These are phyloP conservation scores for Teunomyces funiuensis DNA, from an alignment of 805 yeast species.

Conservation along the genomic window DNA sequence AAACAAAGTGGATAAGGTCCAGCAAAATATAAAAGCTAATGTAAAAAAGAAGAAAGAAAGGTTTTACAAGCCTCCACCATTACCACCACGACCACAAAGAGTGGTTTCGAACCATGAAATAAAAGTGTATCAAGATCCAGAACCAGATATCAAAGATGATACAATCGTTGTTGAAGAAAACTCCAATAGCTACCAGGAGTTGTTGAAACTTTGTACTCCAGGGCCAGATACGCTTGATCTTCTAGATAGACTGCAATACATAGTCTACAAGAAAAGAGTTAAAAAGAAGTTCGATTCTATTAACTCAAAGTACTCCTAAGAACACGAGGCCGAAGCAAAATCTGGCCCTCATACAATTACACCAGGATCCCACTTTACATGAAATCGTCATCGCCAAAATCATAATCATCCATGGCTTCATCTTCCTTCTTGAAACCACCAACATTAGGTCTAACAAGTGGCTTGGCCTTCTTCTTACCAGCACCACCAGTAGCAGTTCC, in stretches of 20 bases:
- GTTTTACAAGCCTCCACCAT: background rate
- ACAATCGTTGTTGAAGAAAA: background rate
- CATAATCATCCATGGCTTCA: conserved; percentile 52
- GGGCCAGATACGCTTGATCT: conserved; percentile 17
- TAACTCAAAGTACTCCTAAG: background rate
- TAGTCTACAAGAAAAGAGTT: conserved; percentile 3
- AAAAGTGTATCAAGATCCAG: background rate
- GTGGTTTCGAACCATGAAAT: no score
- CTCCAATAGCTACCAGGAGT: background rate
- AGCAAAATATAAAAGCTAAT: conserved; percentile 6
- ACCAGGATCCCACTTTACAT: conserved; percentile 46
- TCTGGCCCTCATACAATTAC: conserved; percentile 1
- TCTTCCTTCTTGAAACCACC: conserved; percentile 65
- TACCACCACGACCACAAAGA: no score
- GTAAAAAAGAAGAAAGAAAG: conserved; percentile 7
- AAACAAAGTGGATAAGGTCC: background rate
- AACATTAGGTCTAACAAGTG: conserved; percentile 61
- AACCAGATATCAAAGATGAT: background rate
- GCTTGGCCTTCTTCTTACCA: conserved; percentile 91
- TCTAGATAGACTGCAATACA: conserved; percentile 4
- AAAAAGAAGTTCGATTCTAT: background rate
- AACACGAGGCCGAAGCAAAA: background rate
- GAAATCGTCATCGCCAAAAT: conserved; percentile 78
- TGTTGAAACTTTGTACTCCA: conserved; percentile 8
- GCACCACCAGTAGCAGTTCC: conserved; percentile 91